These are phyloP conservation scores for Ascochyta pisi DNA, from an alignment of 2,329 filamentous ascomycete genomes.

Conservation along the genomic window DNA sequence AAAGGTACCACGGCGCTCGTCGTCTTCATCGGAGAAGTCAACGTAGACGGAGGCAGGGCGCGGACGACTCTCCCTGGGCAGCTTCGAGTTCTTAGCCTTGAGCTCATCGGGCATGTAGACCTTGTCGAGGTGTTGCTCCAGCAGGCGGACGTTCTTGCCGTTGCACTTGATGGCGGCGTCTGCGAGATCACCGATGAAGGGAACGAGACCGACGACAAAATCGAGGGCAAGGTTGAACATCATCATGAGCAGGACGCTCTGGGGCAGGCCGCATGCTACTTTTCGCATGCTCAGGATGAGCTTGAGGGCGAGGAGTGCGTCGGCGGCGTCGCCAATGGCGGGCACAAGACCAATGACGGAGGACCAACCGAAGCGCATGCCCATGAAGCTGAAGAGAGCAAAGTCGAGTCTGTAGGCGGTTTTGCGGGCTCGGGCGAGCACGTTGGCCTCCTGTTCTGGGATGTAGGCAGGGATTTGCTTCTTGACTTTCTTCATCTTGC, in stretches of 20 bases:
- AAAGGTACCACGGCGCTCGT: conserved; percentile 32
- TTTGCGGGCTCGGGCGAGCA: conserved; percentile 86
- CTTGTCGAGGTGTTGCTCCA: conserved; percentile 72
- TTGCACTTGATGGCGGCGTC: conserved; percentile 79
- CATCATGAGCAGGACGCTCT: conserved; percentile 71
- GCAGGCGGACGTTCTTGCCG: conserved; percentile 73
- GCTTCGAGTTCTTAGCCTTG: conserved; percentile 25
- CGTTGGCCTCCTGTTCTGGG: conserved; percentile 78
- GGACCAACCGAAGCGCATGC: conserved; percentile 87
- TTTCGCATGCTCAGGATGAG: conserved; percentile 75
- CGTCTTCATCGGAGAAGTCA: conserved; percentile 52
- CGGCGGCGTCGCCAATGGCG: conserved; percentile 62
- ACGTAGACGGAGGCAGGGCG: conserved; percentile 57
- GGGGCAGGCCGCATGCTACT: conserved; percentile 78
- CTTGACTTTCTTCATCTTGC: conserved; percentile 81
- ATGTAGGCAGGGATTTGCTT: conserved; percentile 85
- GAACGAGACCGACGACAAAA: conserved; percentile 75
- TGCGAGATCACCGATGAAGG: conserved; percentile 76
- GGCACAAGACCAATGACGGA: conserved; percentile 85
- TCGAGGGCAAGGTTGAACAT: conserved; percentile 78
- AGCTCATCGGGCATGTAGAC: conserved; percentile 63
- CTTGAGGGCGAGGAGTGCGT: conserved; percentile 63
- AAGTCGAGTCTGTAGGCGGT: conserved; percentile 87
- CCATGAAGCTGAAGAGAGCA: conserved; percentile 79
- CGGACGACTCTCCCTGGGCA: conserved; percentile 34